Conservation (phyloP, 306 rosid species). For the Canavalia gladiata region DNA sequence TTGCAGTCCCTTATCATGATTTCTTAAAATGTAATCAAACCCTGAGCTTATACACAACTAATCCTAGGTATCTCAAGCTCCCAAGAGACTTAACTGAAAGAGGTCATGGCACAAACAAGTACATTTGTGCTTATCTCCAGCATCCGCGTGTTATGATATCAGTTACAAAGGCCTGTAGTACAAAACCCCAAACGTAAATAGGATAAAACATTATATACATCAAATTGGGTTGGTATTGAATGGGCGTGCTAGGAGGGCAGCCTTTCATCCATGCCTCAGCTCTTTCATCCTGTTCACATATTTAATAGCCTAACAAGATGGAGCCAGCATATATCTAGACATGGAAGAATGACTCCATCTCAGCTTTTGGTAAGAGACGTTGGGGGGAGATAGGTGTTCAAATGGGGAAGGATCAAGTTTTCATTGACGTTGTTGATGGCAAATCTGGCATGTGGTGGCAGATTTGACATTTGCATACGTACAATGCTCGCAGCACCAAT, state of each 20-base stretch:
- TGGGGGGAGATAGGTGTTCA: slow-evolving; percentile 2
- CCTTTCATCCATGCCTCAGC: slow-evolving; percentile 33
- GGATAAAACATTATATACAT: slow-evolving; percentile 53
- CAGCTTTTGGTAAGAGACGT: slow-evolving; percentile 26
- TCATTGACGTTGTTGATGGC: slow-evolving; percentile 58
- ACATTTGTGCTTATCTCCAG: slow-evolving; percentile 52
- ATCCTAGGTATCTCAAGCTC: slow-evolving; percentile 38
- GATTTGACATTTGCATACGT: slow-evolving; percentile 54
- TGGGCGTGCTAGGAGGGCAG: slow-evolving; percentile 26
- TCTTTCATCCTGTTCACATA: slow-evolving; percentile 38
- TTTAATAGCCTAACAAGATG: slow-evolving; percentile 30
- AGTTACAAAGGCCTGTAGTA: slow-evolving; percentile 54
- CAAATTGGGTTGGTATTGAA: slow-evolving; percentile 41
- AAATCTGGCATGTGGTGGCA: slow-evolving; percentile 53
- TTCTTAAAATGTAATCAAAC: slow-evolving; percentile 29
- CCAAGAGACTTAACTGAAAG: slow-evolving; percentile 40
- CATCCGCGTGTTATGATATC: slow-evolving; percentile 36
- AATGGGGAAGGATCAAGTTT: slow-evolving; percentile 16
- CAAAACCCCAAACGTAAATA: slow-evolving; percentile 37
- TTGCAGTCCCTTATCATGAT: slow-evolving; percentile 34
- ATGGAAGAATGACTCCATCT: slow-evolving; percentile 16
- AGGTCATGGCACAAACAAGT: slow-evolving; percentile 44
- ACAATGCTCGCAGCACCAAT: slow-evolving; percentile 59
- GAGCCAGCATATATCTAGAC: slow-evolving; percentile 25
- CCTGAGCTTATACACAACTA: slow-evolving; percentile 34